Evolutionary conservation across 495 filamentous ascomycete genomes (phyloP).

Genomic region (Elaphomyces granulatus): DNA sequence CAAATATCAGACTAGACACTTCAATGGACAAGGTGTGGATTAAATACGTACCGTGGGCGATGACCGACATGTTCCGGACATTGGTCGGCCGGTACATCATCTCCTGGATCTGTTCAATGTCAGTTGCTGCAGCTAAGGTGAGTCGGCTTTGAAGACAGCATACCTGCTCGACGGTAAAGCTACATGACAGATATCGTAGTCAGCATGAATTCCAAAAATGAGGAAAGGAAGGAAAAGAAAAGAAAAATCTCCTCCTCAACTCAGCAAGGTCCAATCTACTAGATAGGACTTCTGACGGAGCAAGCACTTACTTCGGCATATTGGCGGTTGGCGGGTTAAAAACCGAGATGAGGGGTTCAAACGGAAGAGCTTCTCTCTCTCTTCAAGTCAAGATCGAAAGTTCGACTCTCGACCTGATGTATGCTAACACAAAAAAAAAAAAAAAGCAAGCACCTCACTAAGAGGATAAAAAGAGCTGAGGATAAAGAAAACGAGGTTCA

Average conservation of each 20-base stretch:
- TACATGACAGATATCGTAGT: constrained; percentile 32
- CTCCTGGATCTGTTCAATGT: constrained; percentile 52
- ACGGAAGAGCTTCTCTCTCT: too few relatives aligned
- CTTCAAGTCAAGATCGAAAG: neutral
- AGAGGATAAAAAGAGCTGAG: too few relatives aligned
- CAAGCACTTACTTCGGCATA: too few relatives aligned
- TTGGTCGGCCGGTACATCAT: constrained; percentile 98
- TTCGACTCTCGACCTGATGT: neutral
- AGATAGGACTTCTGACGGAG: too few relatives aligned
- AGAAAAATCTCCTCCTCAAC: constrained; percentile 2
- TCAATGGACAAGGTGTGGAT: constrained; percentile 1
- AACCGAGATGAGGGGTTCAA: too few relatives aligned
- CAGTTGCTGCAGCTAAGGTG: constrained; percentile 9
- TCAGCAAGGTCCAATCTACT: too few relatives aligned
- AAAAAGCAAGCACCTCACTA: too few relatives aligned
- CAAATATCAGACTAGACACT: neutral
- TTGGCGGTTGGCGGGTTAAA: too few relatives aligned
- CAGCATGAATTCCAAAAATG: constrained; percentile 15
- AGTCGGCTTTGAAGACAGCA: constrained; percentile 9
- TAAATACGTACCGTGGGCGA: constrained; percentile 70
- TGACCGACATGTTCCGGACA: constrained; percentile 99
- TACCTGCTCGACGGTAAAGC: constrained; percentile 98
- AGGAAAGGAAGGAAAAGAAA: constrained; percentile 9
- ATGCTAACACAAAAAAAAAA: too few relatives aligned
- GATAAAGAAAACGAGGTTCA: too few relatives aligned